These are phyloP conservation scores for Dichotomocladium elegans DNA, from an alignment of 371 early-diverging fungal genomes.

Conservation along the genomic window DNA sequence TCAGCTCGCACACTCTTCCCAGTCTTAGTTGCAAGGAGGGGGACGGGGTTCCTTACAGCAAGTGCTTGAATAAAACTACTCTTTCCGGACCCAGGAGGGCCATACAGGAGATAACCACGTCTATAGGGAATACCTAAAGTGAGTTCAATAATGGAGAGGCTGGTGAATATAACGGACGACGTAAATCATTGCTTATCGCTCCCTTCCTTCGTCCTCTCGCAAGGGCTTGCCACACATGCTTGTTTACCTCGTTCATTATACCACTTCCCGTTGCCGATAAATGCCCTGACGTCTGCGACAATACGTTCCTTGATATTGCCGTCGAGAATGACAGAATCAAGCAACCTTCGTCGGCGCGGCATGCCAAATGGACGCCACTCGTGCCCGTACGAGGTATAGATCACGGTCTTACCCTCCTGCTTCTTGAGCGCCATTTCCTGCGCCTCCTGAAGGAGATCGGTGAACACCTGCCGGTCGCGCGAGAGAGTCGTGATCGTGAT, in stretches of 20 bases:
- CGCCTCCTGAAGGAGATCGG: constrained; percentile 78
- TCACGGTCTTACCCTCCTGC: constrained; percentile 92
- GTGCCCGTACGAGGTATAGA: constrained; percentile 92
- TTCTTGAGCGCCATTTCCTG: constrained; percentile 77
- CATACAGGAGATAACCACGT: constrained; percentile 96
- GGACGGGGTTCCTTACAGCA: constrained; percentile 51
- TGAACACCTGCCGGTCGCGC: constrained; percentile 74
- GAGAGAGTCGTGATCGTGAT: constrained; percentile 89
- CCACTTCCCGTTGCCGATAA: constrained; percentile 90
- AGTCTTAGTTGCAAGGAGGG: background rate
- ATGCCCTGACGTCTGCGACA: constrained; percentile 80
- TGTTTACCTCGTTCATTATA: constrained; percentile 83
- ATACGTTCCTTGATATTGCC: constrained; percentile 72
- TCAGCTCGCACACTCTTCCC: background rate
- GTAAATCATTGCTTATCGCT: background rate
- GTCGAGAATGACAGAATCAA: constrained; percentile 88
- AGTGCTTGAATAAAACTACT: constrained; percentile 97
- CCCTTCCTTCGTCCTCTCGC: too few species aligned
- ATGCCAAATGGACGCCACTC: constrained; percentile 98
- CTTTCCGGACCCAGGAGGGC: constrained; percentile 99
- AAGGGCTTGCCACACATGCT: too few species aligned
- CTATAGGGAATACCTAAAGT: constrained; percentile 92
- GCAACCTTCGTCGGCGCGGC: constrained; percentile 78
- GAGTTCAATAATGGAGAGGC: background rate
- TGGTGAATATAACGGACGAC: background rate